phyloP scores from a whole-genome alignment of 2,329 filamentous ascomycete genomes.

The Penicillium sp. region DNA sequence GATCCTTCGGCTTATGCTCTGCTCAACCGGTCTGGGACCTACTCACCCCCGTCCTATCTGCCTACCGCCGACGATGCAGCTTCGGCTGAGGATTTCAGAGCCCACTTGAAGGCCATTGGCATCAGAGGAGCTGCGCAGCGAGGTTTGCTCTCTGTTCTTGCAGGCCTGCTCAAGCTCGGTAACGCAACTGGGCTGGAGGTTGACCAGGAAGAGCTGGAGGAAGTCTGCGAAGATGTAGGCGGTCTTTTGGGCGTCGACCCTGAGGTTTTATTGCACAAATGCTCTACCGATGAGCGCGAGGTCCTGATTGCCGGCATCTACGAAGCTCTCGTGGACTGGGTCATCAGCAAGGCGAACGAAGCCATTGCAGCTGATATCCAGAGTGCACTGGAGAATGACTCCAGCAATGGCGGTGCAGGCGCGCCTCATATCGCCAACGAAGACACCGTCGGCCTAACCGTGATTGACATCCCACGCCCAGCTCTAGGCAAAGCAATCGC shows the following conservation, averaged over 20 bases:
- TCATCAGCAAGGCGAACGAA: conserved; percentile 81
- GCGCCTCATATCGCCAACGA: conserved; percentile 64
- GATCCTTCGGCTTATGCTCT: conserved; percentile 71
- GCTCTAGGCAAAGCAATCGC: conserved; percentile 80
- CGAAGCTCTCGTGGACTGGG: conserved; percentile 91
- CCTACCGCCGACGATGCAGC: conserved; percentile 90
- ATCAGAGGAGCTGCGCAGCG: conserved; percentile 82
- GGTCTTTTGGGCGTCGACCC: conserved; percentile 82
- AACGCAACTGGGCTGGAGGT: conserved; percentile 81
- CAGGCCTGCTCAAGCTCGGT: conserved; percentile 83
- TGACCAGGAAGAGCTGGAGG: conserved; percentile 77
- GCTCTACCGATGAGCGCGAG: conserved; percentile 77
- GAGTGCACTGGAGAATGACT: conserved; percentile 60
- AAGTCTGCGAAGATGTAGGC: conserved; percentile 84
- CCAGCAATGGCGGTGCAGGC: conserved; percentile 59
- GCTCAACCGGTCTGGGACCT: conserved; percentile 78
- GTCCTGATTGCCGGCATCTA: conserved; percentile 82
- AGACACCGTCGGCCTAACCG: conserved; percentile 80
- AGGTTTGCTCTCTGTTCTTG: conserved; percentile 78
- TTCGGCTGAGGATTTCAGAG: conserved; percentile 85
- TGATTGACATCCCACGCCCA: conserved; percentile 79
- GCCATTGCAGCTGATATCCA: conserved; percentile 73
- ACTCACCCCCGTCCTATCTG: conserved; percentile 78
- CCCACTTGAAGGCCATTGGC: conserved; percentile 81
- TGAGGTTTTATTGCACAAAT: conserved; percentile 71